Percentiles rank a stretch among this genome's conserved stretches.
Evolutionary conservation across 2,329 filamentous ascomycete genomes (phyloP).

Genomic region (Alternaria solani): DNA sequence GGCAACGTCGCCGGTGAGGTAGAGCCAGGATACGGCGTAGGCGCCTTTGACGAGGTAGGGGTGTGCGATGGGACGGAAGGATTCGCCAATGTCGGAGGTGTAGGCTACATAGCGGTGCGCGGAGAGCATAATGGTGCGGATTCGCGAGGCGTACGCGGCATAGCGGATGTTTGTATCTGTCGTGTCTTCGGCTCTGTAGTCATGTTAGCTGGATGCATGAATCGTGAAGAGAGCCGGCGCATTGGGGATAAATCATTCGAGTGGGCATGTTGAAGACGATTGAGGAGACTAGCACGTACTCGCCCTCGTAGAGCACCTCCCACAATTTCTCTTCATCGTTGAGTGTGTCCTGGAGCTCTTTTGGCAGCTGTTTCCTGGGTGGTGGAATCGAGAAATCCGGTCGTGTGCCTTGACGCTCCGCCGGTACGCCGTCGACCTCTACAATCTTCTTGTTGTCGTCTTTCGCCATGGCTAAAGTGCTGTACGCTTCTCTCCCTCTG

Average conservation of each 20-base stretch:
- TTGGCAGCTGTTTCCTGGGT: conserved; percentile 62
- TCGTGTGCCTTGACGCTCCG: conserved; percentile 53
- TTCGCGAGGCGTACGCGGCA: conserved; percentile 86
- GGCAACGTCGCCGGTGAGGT: conserved; percentile 86
- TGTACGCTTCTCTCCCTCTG: not conserved
- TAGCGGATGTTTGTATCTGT: conserved; percentile 89
- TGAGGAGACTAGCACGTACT: conserved; percentile 62
- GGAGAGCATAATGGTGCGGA: conserved; percentile 85
- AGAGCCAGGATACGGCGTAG: conserved; percentile 92
- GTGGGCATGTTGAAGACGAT: not conserved
- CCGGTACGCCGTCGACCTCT: conserved; percentile 50
- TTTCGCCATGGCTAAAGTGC: conserved; percentile 46
- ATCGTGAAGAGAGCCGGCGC: not conserved
- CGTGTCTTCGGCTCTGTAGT: conserved; percentile 72
- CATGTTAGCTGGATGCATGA: not conserved
- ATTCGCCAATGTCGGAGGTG: conserved; percentile 95
- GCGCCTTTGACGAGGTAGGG: conserved; percentile 81
- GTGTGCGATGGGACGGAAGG: conserved; percentile 91
- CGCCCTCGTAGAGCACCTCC: conserved; percentile 79
- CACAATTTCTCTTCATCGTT: conserved; percentile 76
- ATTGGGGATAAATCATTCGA: not conserved
- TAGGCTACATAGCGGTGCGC: conserved; percentile 97
- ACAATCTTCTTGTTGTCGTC: conserved; percentile 38
- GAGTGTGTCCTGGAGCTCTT: conserved; percentile 63
- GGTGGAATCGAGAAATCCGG: conserved; percentile 59